Base-by-base conservation (phyloP, 495 filamentous ascomycete genomes). In the Hypomontagnella monticulosa region DNA sequence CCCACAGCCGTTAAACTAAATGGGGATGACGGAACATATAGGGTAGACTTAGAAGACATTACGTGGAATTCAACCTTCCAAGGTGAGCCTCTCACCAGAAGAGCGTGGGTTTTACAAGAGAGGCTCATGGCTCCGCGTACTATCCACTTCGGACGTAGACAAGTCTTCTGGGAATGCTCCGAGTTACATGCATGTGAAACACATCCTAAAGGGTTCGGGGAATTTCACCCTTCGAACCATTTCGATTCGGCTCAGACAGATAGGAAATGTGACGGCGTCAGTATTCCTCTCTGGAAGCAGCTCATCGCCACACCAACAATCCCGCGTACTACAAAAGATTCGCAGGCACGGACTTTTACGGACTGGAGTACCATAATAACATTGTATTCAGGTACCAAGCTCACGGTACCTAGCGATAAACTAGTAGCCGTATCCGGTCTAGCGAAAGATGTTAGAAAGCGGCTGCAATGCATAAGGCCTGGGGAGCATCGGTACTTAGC, bases 371-470 rank as follows among this genome's bases (percentile, higher is more conserved):
- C 42, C 15, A 36, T 36, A 6, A 34, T 57, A 15, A 38, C 16
- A 12, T 5, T 48, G 5, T 57, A 57, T 16, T 57, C 54, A 11
- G 12, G 18, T 36, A 57, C 54, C 10, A 23, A 30, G n/a, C 33
- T 57, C 7, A 57, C 54, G 0, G 4, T 27, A 14, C n/a, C 54
- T 0, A 48, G 14, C n/a, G 54, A 57, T 19, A 57, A 47, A 16
- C 12, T 57, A 33, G 42, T 57, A 27, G 42, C 54, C 6, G 54
- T 57, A 5, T 57, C 55, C 10, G 55, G 55, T 2, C n/a, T 58
- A 18, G 55, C 55, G 11, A 38, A 49, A 37, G 55, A 58, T n/a
- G 44, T 40, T 18, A 47, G 43, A 49, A 40, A 19, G n/a, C n/a
- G 1, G 5, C 32, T 58, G 15, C 33, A 49, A 9, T 9, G 5